These are phyloP conservation scores for Lactifluus echinatus DNA, from an alignment of 768 basidiomycete genomes.

Conservation along the genomic window DNA sequence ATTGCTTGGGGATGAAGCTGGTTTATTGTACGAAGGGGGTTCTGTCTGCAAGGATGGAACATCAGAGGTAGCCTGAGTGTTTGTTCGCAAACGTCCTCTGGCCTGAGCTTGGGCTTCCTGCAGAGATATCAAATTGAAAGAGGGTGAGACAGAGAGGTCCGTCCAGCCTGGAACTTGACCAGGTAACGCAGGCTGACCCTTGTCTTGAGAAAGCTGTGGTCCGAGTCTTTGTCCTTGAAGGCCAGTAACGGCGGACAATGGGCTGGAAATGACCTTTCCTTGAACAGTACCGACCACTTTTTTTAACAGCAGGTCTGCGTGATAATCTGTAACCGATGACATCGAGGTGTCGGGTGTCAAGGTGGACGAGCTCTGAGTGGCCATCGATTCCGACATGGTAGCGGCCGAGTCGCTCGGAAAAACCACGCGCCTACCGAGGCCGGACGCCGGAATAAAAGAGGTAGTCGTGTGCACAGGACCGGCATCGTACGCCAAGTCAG, in stretches of 20 bases:
- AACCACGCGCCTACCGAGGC: conserved; percentile 21
- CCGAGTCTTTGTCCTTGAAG: not conserved
- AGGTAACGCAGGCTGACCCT: conserved; percentile 4
- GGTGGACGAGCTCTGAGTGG: conserved; percentile 26
- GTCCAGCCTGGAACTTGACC: conserved; percentile 36
- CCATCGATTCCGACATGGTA: conserved; percentile 27
- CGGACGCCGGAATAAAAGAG: conserved; percentile 26
- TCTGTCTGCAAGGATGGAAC: conserved; percentile 30
- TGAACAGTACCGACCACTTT: conserved; percentile 13
- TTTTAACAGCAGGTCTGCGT: conserved; percentile 8
- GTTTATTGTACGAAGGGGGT: conserved; percentile 20
- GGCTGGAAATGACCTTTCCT: conserved; percentile 17
- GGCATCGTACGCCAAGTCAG: conserved; percentile 45
- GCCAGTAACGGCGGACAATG: not conserved
- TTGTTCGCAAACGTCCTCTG: conserved; percentile 47
- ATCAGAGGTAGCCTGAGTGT: conserved; percentile 30
- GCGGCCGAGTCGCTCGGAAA: conserved; percentile 13
- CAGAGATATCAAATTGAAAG: conserved; percentile 62
- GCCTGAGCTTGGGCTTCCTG: conserved; percentile 67
- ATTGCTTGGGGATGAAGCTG: conserved; percentile 8
- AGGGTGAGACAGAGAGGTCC: conserved; percentile 37
- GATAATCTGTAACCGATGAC: conserved; percentile 16
- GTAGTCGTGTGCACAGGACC: conserved; percentile 22
- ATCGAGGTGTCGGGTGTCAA: conserved; percentile 21
- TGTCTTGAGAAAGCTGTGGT: conserved; percentile 10